Base-by-base conservation (phyloP, 192 early-diverging fungal species). In the Rhizoclosmatium sp. region DNA sequence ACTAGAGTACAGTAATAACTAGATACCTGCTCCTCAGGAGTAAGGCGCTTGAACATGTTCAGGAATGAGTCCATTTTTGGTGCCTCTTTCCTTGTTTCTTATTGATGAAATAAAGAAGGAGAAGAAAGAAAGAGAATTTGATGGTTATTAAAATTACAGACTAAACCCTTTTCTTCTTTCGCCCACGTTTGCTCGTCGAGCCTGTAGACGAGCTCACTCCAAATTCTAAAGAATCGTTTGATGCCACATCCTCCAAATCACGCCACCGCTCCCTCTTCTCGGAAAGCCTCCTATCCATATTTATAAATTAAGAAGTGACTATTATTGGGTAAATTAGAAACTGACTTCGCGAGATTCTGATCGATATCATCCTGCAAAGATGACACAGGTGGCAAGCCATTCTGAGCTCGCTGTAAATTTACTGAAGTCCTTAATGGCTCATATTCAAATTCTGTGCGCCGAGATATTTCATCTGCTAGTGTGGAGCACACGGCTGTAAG, bases 1-100 rank as follows among this genome's bases (percentile, higher is more conserved):
- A 56, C 19, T 14, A 56, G 54, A 56, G 19, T 9, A 56, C 10
- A 56, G 19, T 9, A 56, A 56, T n/a, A 56, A 56, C 10, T 14
- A 49, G 23, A n/a, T 47, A 84, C 86, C 76, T 84, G 87, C 65
- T 88, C 87, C 70, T 88, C 87, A 23, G 87, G 87, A 7, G 87
- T 81, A 9, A 82, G 82, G 54, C 60, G 40, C 69, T 85, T 87
- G 60, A 83, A 81, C 12, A 82, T 5, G 1, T 71, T 71, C 19
- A 71, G 54, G 54, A 71, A 71, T n/a, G 21, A 31, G 69, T 71
- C 45, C 69, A 71, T 71, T 42, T 42, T 46, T 31, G 31, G 31
- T 31, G 31, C 31, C 31, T 31, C 31, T 31, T 31, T 31, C 31
- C 31, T 31, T 31, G 31, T 31, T 31, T 31, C 31, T 31, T 31